Evolutionary conservation across 305 asterid species (phyloP).

Genomic region (Nicotiana rustica): DNA sequence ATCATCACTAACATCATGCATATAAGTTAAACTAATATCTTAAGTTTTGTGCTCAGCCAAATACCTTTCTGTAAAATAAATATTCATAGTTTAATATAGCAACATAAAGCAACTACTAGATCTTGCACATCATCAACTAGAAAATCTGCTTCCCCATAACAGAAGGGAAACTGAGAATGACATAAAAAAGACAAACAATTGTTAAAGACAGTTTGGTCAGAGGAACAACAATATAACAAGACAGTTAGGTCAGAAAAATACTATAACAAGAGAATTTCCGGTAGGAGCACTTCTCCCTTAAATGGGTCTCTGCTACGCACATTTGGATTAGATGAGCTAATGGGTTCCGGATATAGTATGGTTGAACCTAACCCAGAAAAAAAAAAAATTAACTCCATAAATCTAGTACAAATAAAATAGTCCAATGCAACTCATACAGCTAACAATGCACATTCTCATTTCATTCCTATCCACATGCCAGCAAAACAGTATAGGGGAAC

Average conservation of each 20-base stretch:
- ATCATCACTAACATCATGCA: background rate
- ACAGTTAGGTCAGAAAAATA: background rate
- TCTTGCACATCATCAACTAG: constrained; percentile 24
- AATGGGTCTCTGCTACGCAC: no score
- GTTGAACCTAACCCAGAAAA: no score
- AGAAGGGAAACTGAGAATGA: constrained; percentile 18
- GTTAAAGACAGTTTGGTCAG: background rate
- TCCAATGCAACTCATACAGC: constrained; percentile 23
- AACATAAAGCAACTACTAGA: constrained; percentile 21
- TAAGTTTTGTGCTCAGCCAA: background rate
- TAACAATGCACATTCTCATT: constrained; percentile 18
- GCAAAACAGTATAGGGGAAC: constrained; percentile 54
- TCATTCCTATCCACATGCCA: constrained; percentile 63
- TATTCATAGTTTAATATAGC: constrained; percentile 16
- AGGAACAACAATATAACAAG: background rate
- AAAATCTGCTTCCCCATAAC: background rate
- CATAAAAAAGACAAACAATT: background rate
- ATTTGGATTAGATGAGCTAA: no score
- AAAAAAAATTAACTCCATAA: no score
- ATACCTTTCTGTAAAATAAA: background rate
- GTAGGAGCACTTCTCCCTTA: no score
- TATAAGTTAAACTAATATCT: background rate
- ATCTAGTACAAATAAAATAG: background rate
- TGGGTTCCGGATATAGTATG: no score
- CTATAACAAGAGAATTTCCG: no score